Evolutionary conservation across 441 rosid species (phyloP).

Genomic region (Sinapis alba): DNA sequence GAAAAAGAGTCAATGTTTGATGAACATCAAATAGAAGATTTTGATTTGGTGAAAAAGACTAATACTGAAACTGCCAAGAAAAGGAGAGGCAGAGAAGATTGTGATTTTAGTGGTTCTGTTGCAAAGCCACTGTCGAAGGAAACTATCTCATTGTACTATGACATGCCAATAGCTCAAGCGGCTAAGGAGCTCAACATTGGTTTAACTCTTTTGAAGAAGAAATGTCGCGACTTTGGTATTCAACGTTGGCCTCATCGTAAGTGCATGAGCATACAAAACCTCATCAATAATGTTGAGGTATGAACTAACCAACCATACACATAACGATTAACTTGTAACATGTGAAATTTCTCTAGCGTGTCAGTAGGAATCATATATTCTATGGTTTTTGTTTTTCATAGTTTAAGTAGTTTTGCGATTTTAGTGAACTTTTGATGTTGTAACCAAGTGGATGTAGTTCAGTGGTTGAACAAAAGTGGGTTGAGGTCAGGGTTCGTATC

Average conservation of each 20-base stretch:
- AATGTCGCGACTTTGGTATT: conserved; percentile 73
- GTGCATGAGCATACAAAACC: conserved; percentile 58
- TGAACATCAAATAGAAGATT: neutral
- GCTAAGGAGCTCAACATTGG: conserved; percentile 43
- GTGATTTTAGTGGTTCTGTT: neutral
- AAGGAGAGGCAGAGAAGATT: neutral
- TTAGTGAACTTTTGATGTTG: neutral
- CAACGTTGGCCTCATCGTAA: conserved; percentile 76
- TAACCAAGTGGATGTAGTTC: neutral
- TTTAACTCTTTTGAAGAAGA: conserved; percentile 67
- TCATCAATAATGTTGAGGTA: conserved; percentile 58
- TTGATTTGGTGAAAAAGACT: neutral
- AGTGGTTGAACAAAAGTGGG: neutral
- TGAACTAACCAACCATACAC: neutral
- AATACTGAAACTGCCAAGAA: neutral
- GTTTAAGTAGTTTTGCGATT: neutral
- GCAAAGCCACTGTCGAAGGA: conserved; percentile 38
- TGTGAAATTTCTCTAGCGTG: neutral
- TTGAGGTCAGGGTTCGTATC: neutral
- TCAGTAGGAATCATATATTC: neutral
- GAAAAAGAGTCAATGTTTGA: neutral
- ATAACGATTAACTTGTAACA: neutral
- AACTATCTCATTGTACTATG: conserved; percentile 47
- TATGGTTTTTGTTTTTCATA: neutral
- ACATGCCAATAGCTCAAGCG: conserved; percentile 54